These are phyloP conservation scores for Orbilia ellipsospora DNA, from an alignment of 2,329 filamentous ascomycete genomes.

Conservation along the genomic window DNA sequence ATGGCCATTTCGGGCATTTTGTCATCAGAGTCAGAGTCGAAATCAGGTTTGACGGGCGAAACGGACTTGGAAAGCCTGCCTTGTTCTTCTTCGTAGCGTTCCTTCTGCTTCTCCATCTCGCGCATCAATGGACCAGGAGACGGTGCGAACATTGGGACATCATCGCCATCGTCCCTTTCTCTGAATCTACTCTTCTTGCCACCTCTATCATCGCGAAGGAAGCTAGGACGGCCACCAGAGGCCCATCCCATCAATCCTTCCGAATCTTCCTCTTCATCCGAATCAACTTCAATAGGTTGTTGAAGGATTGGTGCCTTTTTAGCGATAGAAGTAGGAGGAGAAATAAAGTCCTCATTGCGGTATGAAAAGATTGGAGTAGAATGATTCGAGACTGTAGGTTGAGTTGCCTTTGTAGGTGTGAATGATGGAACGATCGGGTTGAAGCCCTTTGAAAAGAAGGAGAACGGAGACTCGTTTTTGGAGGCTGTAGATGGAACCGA, in stretches of 20 bases:
- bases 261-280: constrained; percentile 52
- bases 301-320: constrained; percentile 86
- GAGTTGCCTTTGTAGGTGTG: constrained; percentile 68
- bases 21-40: constrained; percentile 25
- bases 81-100: constrained; percentile 59
- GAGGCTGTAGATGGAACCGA: constrained; percentile 44
- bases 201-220: constrained; percentile 42
- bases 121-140: constrained; percentile 59
- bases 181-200: constrained; percentile 77
- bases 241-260: constrained; percentile 65
- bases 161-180: constrained; percentile 74
- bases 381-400: constrained; percentile 71
- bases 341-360: constrained; percentile 75
- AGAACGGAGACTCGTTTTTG: constrained; percentile 69
- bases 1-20: constrained; percentile 56
- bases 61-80: constrained; percentile 29
- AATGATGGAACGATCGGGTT: constrained; percentile 81
- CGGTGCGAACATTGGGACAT: constrained; percentile 78
- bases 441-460: constrained; percentile 76
- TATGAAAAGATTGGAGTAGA: constrained; percentile 60
- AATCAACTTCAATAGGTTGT: constrained; percentile 67
- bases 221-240: constrained; percentile 71
- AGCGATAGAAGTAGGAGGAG: constrained; percentile 74
- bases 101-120: constrained; percentile 53
- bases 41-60: constrained; percentile 9